Percentiles rank a stretch among this genome's conserved stretches.
phyloP scores from a whole-genome alignment of 306 rosid genomes.

The Vigna nakashimae region DNA sequence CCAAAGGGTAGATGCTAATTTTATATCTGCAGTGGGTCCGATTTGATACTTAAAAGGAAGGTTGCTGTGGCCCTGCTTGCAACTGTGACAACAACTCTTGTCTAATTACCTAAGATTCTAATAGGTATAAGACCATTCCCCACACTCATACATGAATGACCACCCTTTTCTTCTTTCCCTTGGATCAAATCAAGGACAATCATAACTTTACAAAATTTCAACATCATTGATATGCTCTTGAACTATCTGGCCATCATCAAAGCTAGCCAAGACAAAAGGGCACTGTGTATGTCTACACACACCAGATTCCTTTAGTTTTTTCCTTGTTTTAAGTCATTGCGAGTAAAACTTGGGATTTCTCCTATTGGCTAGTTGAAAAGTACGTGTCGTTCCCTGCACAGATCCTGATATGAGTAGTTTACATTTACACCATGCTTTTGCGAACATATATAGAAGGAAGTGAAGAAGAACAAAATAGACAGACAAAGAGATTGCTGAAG shows the following conservation, averaged over 20 bases:
- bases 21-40: constrained; percentile 55
- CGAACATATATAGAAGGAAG: neutral
- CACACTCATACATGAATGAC: constrained; percentile 39
- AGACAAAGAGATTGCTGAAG: constrained; percentile 13
- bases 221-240: constrained; percentile 55
- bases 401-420: constrained; percentile 21
- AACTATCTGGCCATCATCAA: constrained; percentile 41
- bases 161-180: constrained; percentile 40
- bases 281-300: constrained; percentile 16
- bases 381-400: constrained; percentile 26
- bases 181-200: constrained; percentile 53
- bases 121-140: constrained; percentile 53
- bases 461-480: constrained; percentile 13
- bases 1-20: constrained; percentile 46
- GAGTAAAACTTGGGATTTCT: constrained; percentile 9
- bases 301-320: constrained; percentile 19
- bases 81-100: constrained; percentile 64
- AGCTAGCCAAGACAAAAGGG: constrained; percentile 1
- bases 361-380: constrained; percentile 32
- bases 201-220: constrained; percentile 53
- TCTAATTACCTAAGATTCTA: constrained; percentile 61
- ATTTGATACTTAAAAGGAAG: constrained; percentile 51
- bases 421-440: constrained; percentile 17
- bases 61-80: constrained; percentile 52
- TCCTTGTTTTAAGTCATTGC: constrained; percentile 14